These are phyloP conservation scores for Codiaeum variegatum DNA, from an alignment of 441 rosid species.

Conservation along the genomic window DNA sequence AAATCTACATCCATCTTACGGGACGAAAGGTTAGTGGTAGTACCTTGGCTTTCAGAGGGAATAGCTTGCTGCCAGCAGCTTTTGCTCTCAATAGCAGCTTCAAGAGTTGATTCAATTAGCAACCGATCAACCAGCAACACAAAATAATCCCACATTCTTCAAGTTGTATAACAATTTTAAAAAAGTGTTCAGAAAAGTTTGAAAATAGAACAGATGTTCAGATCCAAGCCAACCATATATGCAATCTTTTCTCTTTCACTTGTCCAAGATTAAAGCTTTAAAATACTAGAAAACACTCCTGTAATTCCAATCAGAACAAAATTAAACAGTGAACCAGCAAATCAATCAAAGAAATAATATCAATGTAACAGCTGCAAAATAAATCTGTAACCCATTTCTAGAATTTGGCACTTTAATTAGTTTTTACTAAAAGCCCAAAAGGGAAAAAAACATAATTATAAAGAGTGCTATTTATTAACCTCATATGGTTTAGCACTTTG, in stretches of 20 bases:
- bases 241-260: conserved; percentile 2
- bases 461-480: neutral
- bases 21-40: conserved; percentile 24
- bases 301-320: neutral
- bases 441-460: neutral
- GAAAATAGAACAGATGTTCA: conserved; percentile 7
- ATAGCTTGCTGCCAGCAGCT: conserved; percentile 20
- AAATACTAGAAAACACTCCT: neutral
- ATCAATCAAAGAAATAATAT: neutral
- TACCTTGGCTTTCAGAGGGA: conserved; percentile 24
- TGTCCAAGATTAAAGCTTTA: neutral
- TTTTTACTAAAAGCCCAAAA: too few relatives aligned
- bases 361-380: neutral
- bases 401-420: neutral
- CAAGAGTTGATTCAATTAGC: conserved; percentile 44
- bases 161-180: conserved; percentile 20
- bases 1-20: conserved; percentile 28
- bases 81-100: conserved; percentile 37
- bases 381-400: neutral
- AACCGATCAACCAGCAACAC: conserved; percentile 55
- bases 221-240: conserved; percentile 9
- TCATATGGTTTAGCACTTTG: too few relatives aligned
- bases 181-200: conserved; percentile 7
- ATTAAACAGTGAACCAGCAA: neutral
- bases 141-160: conserved; percentile 69